A percentile compares a stretch with the other conserved stretches of the same genome.
Evolutionary conservation across 176 grass and related monocot species (phyloP).

Genomic region (Raddia guianensis): DNA sequence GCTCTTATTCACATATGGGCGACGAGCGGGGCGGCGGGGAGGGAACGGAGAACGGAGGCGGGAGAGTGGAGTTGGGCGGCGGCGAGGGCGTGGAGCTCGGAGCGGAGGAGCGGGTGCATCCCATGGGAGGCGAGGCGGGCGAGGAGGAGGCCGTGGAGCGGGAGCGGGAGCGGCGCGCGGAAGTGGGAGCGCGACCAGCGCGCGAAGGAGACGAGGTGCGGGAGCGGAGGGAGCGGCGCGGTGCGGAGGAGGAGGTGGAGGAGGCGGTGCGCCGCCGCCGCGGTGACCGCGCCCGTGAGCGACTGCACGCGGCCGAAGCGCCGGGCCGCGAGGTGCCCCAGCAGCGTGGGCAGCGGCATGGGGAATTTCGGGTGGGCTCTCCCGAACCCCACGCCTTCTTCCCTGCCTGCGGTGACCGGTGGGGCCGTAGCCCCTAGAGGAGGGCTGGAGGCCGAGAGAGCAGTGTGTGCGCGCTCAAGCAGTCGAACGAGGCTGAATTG

Average conservation of each 20-base stretch:
- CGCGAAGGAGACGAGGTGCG: slow-evolving; percentile 52
- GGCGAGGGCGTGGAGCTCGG: slow-evolving; percentile 69
- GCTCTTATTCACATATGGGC: neutral
- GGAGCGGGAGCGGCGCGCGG: slow-evolving; percentile 60
- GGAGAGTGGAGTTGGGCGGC: slow-evolving; percentile 53
- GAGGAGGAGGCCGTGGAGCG: slow-evolving; percentile 69
- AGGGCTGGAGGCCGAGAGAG: no score
- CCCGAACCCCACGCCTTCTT: no score
- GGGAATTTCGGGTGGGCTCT: neutral
- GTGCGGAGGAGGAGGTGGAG: slow-evolving; percentile 58
- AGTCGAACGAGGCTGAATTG: slow-evolving; percentile 42
- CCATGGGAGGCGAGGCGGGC: slow-evolving; percentile 58
- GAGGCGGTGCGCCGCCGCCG: slow-evolving; percentile 44
- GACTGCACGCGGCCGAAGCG: slow-evolving; percentile 44
- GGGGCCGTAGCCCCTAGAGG: no score
- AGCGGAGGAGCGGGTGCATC: slow-evolving; percentile 60
- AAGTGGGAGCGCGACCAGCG: slow-evolving; percentile 62
- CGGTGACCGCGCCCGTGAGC: slow-evolving; percentile 54
- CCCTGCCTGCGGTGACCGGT: no score
- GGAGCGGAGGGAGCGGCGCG: slow-evolving; percentile 38
- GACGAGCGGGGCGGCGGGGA: no score
- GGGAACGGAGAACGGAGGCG: slow-evolving; percentile 55
- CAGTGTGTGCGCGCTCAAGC: no score
- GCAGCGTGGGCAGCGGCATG: slow-evolving; percentile 50
- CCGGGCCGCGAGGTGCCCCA: slow-evolving; percentile 46